Evolutionary conservation across 2,329 filamentous ascomycete species (phyloP).

Genomic region (Podosphaera aphanis): DNA sequence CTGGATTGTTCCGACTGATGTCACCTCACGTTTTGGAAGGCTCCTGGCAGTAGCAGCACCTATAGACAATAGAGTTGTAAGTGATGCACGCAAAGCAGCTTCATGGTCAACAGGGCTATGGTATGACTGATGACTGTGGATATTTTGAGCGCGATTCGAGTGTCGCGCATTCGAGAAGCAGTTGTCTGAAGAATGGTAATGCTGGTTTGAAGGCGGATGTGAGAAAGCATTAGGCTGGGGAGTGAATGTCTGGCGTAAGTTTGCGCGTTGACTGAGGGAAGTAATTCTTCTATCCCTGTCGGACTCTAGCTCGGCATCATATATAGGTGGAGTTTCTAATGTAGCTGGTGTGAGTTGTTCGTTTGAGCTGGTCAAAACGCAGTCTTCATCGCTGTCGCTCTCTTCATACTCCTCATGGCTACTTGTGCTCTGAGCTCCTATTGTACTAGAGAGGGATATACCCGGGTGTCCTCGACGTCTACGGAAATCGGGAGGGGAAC

Average conservation of each 20-base stretch:
- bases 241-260: conserved; percentile 37
- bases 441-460: conserved; percentile 20
- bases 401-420: conserved; percentile 92
- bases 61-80: conserved; percentile 91
- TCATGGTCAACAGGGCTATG: conserved; percentile 75
- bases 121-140: conserved; percentile 22
- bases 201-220: conserved; percentile 39
- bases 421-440: conserved; percentile 27
- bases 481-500: conserved; percentile 37
- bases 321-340: not conserved
- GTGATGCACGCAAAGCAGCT: conserved; percentile 68
- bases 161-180: not conserved
- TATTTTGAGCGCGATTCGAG: not conserved
- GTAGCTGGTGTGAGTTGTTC: conserved; percentile 22
- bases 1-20: conserved; percentile 3
- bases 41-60: conserved; percentile 76
- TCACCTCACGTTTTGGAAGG: conserved; percentile 36
- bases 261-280: conserved; percentile 35
- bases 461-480: conserved; percentile 19
- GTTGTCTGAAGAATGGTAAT: not conserved
- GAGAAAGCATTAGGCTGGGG: conserved; percentile 86
- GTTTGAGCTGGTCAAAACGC: conserved; percentile 32
- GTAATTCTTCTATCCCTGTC: conserved; percentile 59
- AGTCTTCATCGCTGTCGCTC: conserved; percentile 73
- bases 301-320: conserved; percentile 19